phyloP scores from a whole-genome alignment of 371 early-diverging fungal species.

The Mucor circinelloides region DNA sequence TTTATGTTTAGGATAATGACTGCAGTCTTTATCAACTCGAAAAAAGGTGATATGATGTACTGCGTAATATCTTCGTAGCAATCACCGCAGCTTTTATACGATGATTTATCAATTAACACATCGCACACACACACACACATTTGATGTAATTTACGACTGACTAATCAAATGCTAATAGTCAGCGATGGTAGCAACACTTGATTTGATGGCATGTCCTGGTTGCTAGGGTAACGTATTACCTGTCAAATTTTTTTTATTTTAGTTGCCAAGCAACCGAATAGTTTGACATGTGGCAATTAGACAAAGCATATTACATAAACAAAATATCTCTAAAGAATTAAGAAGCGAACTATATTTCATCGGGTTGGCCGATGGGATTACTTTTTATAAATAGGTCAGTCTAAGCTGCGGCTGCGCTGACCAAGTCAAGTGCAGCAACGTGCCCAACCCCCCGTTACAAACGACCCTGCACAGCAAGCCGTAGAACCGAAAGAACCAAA shows the following conservation, averaged over 20 bases:
- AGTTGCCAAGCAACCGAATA: not conserved
- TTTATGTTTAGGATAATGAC: not conserved
- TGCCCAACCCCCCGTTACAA: not conserved
- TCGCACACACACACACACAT: not conserved
- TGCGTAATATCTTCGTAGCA: not conserved
- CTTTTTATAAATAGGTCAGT: not conserved
- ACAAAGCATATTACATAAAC: not conserved
- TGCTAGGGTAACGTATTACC: not conserved
- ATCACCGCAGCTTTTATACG: not conserved
- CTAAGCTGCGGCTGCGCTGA: not conserved
- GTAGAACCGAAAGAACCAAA: not conserved
- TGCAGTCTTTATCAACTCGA: not conserved
- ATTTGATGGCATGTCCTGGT: not conserved
- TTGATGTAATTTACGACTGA: not conserved
- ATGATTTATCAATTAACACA: not conserved
- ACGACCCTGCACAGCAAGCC: not conserved
- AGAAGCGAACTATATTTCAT: not conserved
- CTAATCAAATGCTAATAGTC: not conserved
- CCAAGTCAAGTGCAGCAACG: not conserved
- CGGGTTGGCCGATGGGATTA: not conserved
- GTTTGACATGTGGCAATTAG: not conserved
- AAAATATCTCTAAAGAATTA: not conserved
- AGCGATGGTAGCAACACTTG: not conserved
- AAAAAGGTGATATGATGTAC: not conserved
- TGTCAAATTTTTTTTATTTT: not conserved